Conservation (phyloP, 2,329 filamentous ascomycete species). For the Beauveria medogensis region DNA sequence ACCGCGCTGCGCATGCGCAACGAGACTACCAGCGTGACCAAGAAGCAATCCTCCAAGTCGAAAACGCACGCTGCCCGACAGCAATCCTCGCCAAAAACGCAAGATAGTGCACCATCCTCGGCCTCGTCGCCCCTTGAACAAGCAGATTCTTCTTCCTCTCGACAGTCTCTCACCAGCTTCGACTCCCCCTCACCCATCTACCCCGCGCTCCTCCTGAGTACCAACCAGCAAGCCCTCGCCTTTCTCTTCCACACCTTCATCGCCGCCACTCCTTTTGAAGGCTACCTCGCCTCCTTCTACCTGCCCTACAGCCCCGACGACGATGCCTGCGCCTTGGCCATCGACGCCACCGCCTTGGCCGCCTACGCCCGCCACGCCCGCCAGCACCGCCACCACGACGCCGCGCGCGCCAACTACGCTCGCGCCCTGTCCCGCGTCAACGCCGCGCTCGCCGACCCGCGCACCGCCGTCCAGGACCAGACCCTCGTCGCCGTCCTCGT, state of each 20-base stretch:
- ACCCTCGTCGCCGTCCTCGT: slow-evolving; percentile 21
- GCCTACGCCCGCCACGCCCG: slow-evolving; percentile 16
- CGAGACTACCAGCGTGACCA: slow-evolving; percentile 18
- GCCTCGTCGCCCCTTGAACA: background rate
- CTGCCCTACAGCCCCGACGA: background rate
- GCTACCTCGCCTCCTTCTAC: slow-evolving; percentile 17
- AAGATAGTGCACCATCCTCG: background rate
- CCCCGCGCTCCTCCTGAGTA: background rate
- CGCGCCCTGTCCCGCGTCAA: slow-evolving; percentile 15
- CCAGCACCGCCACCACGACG: slow-evolving; percentile 13
- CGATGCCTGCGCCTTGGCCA: slow-evolving; percentile 17
- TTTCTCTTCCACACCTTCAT: slow-evolving; percentile 22
- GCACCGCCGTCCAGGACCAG: slow-evolving; percentile 17
- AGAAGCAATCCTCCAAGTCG: background rate
- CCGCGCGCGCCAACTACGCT: slow-evolving; percentile 16
- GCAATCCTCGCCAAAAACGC: background rate
- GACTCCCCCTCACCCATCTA: background rate
- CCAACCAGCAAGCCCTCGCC: slow-evolving; percentile 12
- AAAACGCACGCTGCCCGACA: slow-evolving; percentile 12
- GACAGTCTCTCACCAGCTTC: background rate
- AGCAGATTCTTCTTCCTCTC: background rate
- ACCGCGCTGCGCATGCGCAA: slow-evolving; percentile 18
- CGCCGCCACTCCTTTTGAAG: slow-evolving; percentile 18
- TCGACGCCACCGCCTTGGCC: slow-evolving; percentile 19
- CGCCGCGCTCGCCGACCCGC: slow-evolving; percentile 12